Evolutionary conservation across 192 early-diverging fungal genomes (phyloP), one percentile per base, ranked within the genome.

Genomic region (Coemansia sp.): DNA sequence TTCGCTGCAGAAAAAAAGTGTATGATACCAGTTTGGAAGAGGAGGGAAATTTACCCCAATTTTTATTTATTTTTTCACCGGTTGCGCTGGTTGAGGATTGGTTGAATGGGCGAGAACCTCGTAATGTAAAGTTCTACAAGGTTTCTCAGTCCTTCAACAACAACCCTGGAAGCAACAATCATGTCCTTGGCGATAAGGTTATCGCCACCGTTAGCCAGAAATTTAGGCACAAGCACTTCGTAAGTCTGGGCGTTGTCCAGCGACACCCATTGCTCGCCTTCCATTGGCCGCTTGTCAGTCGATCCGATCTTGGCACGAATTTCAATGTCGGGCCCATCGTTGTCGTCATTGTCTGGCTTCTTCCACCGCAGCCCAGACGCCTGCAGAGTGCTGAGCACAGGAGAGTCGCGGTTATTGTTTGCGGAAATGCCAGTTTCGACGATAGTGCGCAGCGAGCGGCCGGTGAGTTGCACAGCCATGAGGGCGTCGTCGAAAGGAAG

Each of bases 401-500:
- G 57, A 4, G 66, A 64, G 12, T 63, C 59, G 24, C 68, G 62
- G 39, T 64, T 66, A 66, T 73, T 52, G 1, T 60, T 65, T 41
- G 80, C 78, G 0, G 70, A 64, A 7, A 77, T 41, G 1, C 82
- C 68, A 18, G 76, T 77, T 52, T 82, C 81, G 12, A 94, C 71
- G 33, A 87, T 71, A 14, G 66, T 67, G 26, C 85, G 61, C 30
- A 94, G 67, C 56, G 85, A 69, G 1, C 60, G 46, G 53, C 92
- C 91, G 8, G 83, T 71, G 61, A 88, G 64, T 11, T 78, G 63
- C 45, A 79, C 73, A 18, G 80, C 70, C 5, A 81, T 77, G 23
- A 92, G 30, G 2, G 64, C 38, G 67, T 89, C 90, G n/a, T 85
- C 88, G 49, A 89, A 92, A 11, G 92, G 91, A 9, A 91, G 78